phyloP scores from a whole-genome alignment of 2,329 filamentous ascomycete species.

The Neobulgaria alba region DNA sequence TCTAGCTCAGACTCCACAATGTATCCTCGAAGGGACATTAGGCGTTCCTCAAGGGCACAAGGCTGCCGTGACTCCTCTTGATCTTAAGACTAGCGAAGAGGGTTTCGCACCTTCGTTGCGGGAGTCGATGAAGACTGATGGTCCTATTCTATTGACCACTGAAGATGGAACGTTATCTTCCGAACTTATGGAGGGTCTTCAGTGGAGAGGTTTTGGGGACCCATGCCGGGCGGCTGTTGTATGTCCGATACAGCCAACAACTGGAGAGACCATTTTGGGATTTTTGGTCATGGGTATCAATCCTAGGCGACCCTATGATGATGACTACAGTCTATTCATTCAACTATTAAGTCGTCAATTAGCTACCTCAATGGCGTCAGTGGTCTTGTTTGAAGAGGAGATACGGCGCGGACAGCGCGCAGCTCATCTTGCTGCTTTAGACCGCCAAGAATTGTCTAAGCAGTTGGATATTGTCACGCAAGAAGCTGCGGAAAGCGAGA shows the following conservation, averaged over 20 bases:
- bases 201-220: slow-evolving; percentile 64
- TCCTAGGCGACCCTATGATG: slow-evolving; percentile 68
- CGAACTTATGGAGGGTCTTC: slow-evolving; percentile 55
- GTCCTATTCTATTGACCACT: slow-evolving; percentile 59
- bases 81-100: slow-evolving; percentile 59
- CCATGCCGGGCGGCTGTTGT: slow-evolving; percentile 63
- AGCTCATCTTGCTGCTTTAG: slow-evolving; percentile 64
- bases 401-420: slow-evolving; percentile 66
- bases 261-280: slow-evolving; percentile 63
- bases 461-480: slow-evolving; percentile 59
- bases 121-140: slow-evolving; percentile 61
- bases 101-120: slow-evolving; percentile 71
- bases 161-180: slow-evolving; percentile 57
- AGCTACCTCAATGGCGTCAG: slow-evolving; percentile 71
- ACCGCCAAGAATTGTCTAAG: slow-evolving; percentile 68
- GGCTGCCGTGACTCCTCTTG: slow-evolving; percentile 52
- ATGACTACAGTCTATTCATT: slow-evolving; percentile 72
- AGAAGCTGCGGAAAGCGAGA: slow-evolving; percentile 59
- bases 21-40: slow-evolving; percentile 63
- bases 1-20: slow-evolving; percentile 49
- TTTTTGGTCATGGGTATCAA: slow-evolving; percentile 76
- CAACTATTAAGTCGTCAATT: slow-evolving; percentile 67
- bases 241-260: slow-evolving; percentile 69
- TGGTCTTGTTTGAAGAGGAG: slow-evolving; percentile 76
- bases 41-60: slow-evolving; percentile 59